These are phyloP conservation scores for Gossypium turneri DNA, from an alignment of 345 rosid genomes.

Conservation along the genomic window DNA sequence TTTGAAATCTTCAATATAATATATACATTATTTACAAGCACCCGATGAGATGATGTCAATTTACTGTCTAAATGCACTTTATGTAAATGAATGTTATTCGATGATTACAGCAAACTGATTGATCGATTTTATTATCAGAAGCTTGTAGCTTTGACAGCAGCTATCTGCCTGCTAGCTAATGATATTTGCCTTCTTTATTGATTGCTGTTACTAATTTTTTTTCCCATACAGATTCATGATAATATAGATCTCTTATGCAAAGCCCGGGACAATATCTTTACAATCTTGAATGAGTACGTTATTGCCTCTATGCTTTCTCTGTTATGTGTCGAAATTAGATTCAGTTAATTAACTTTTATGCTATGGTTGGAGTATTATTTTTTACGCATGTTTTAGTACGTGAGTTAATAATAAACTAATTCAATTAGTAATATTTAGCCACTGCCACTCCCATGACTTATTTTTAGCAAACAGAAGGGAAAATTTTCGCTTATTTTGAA, in stretches of 20 bases:
- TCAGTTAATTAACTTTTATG: no score
- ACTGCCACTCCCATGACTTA: no score
- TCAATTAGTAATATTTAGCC: no score
- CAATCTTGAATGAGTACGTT: constrained; percentile 68
- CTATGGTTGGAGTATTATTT: no score
- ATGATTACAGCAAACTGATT: not conserved
- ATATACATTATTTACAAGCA: no score
- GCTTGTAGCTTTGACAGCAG: not conserved
- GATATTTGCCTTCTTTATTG: not conserved
- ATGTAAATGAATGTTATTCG: not conserved
- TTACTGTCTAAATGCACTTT: not conserved
- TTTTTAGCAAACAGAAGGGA: no score
- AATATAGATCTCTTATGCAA: constrained; percentile 56
- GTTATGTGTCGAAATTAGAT: constrained; percentile 9
- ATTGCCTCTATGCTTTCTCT: constrained; percentile 7
- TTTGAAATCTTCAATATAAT: not conserved
- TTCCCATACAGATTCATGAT: constrained; percentile 53
- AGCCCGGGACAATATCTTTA: constrained; percentile 62
- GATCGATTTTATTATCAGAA: constrained; percentile 2
- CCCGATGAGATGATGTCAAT: not conserved
- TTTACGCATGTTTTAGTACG: no score
- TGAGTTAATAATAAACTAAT: no score
- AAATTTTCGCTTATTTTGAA: no score
- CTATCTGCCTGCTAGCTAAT: not conserved
- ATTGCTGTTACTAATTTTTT: not conserved